Percentiles rank a stretch among this genome's conserved stretches.
Evolutionary conservation across 192 early-diverging fungal species (phyloP).

Genomic region (Podila horticola): DNA sequence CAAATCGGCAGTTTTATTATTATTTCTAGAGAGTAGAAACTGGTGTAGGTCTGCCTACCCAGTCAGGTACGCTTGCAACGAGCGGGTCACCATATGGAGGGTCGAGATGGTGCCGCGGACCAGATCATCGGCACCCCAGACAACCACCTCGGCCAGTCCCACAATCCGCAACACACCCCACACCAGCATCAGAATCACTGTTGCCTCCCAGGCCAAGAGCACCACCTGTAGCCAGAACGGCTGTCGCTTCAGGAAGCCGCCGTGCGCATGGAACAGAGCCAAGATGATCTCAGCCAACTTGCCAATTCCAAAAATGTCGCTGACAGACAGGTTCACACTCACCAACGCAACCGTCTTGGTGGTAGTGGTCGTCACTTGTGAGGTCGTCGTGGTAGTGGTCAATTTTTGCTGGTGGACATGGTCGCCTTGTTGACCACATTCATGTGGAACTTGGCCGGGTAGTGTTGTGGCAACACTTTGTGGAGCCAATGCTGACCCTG

Average conservation of each 20-base stretch:
- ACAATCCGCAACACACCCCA: constrained; percentile 41
- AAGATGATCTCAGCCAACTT: constrained; percentile 32
- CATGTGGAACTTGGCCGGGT: too few relatives aligned
- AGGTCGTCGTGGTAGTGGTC: neutral
- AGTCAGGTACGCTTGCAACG: constrained; percentile 11
- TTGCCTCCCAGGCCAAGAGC: constrained; percentile 27
- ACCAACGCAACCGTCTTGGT: constrained; percentile 31
- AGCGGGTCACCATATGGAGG: constrained; percentile 7
- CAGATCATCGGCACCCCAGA: constrained; percentile 48
- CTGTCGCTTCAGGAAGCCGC: constrained; percentile 28
- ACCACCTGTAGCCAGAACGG: constrained; percentile 42
- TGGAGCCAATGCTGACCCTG: too few relatives aligned
- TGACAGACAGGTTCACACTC: constrained; percentile 26
- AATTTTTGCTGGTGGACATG: constrained; percentile 1
- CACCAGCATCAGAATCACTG: constrained; percentile 24
- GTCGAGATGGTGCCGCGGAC: constrained; percentile 37
- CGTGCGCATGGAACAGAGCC: constrained; percentile 38
- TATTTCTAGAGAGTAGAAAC: neutral
- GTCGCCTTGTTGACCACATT: neutral
- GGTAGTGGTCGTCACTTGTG: constrained; percentile 7
- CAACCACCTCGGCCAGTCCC: constrained; percentile 44
- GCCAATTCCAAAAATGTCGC: constrained; percentile 35
- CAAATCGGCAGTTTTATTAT: neutral
- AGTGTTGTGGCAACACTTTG: too few relatives aligned
- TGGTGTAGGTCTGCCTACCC: too few relatives aligned